Conservation (phyloP, 2,329 filamentous ascomycete genomes). For the Lecanicillium sp. region DNA sequence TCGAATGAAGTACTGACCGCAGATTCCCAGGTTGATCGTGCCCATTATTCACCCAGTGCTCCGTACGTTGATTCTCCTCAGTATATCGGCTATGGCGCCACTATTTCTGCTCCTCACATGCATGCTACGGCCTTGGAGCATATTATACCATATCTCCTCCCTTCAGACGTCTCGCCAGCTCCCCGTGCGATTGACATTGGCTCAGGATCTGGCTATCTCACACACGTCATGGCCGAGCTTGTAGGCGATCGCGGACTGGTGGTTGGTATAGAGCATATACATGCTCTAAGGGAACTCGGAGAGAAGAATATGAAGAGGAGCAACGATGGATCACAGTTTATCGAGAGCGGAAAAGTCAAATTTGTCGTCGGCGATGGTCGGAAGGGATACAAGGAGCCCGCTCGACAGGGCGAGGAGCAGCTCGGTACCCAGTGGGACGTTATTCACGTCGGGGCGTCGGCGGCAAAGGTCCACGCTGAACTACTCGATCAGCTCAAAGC, state of each 20-base stretch:
- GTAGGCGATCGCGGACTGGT: conserved; percentile 47
- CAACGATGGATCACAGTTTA: conserved; percentile 45
- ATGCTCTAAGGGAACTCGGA: conserved; percentile 52
- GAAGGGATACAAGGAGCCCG: conserved; percentile 46
- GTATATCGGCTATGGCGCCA: conserved; percentile 44
- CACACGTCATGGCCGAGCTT: conserved; percentile 77
- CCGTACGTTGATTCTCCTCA: conserved; percentile 61
- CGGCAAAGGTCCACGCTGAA: conserved; percentile 60
- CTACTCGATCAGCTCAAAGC: conserved; percentile 69
- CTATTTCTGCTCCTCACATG: conserved; percentile 55
- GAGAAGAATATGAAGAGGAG: conserved; percentile 59
- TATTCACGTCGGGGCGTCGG: conserved; percentile 91
- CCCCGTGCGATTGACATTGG: conserved; percentile 64
- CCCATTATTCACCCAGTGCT: conserved; percentile 62
- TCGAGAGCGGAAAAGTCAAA: conserved; percentile 56
- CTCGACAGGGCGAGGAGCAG: conserved; percentile 35
- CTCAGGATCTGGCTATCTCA: conserved; percentile 74
- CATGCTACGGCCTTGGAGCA: conserved; percentile 46
- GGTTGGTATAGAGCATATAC: conserved; percentile 69
- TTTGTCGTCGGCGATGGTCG: conserved; percentile 73
- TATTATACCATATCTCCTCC: conserved; percentile 35
- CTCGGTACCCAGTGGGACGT: conserved; percentile 66
- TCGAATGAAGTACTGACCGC: conserved; percentile 4
- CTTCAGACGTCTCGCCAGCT: conserved; percentile 23
- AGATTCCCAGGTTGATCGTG: conserved; percentile 66